Percentiles rank a stretch among this genome's conserved stretches.
Evolutionary conservation across 2,329 filamentous ascomycete species (phyloP).

Genomic region (Colletotrichum nymphaeae): DNA sequence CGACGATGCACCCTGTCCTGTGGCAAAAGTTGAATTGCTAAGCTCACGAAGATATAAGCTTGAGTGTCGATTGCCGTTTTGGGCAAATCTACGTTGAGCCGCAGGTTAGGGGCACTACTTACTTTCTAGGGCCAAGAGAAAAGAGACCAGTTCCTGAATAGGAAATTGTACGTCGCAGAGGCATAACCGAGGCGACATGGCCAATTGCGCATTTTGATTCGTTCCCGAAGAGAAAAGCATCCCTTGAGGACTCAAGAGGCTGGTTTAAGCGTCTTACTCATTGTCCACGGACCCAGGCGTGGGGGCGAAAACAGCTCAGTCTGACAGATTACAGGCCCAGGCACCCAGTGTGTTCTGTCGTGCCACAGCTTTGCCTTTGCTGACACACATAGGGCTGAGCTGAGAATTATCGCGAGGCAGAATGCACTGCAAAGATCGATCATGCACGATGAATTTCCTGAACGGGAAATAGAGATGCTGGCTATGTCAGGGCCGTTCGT

Average conservation of each 20-base stretch:
- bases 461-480: not conserved
- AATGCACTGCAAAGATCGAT: not conserved
- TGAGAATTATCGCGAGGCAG: not conserved
- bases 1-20: not conserved
- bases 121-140: not conserved
- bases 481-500: not conserved
- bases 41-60: not conserved
- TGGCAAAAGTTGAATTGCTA: not conserved
- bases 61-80: not conserved
- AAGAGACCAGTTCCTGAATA: not conserved
- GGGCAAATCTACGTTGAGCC: not conserved
- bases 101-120: not conserved
- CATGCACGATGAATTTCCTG: not conserved
- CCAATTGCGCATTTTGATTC: not conserved
- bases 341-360: not conserved
- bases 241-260: not conserved
- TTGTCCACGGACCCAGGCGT: not conserved
- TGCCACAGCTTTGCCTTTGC: not conserved
- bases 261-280: conserved; percentile 11
- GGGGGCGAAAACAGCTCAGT: not conserved
- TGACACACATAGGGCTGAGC: not conserved
- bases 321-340: not conserved
- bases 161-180: not conserved
- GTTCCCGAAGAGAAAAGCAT: not conserved
- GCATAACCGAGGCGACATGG: not conserved